phyloP scores from a whole-genome alignment of 2,329 filamentous ascomycete genomes.

The Anthostomella pinea region DNA sequence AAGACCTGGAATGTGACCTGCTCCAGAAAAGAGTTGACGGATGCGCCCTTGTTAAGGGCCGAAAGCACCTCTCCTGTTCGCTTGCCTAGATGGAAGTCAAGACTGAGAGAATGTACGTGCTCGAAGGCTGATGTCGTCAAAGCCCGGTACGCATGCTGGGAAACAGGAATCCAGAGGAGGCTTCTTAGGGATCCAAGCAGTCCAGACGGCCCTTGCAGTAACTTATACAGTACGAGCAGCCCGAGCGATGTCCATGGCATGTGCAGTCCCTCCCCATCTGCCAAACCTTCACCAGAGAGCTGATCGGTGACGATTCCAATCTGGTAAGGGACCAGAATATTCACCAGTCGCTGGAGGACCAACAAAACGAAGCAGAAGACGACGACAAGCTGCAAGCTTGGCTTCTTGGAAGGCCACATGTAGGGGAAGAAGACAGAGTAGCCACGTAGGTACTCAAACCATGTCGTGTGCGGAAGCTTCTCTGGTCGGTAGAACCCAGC shows the following conservation, averaged over 20 bases:
- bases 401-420: slow-evolving; percentile 84
- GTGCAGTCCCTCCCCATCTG: slow-evolving; percentile 42
- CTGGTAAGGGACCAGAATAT: slow-evolving; percentile 80
- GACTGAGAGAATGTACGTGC: slow-evolving; percentile 90
- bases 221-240: slow-evolving; percentile 73
- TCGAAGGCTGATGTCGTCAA: slow-evolving; percentile 94
- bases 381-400: slow-evolving; percentile 72
- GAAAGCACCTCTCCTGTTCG: slow-evolving; percentile 95
- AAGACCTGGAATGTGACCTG: slow-evolving; percentile 94
- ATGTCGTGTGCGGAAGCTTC: slow-evolving; percentile 81
- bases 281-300: slow-evolving; percentile 51
- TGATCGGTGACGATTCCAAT: slow-evolving; percentile 76
- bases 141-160: slow-evolving; percentile 93
- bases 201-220: slow-evolving; percentile 86
- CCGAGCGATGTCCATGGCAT: slow-evolving; percentile 74
- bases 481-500: slow-evolving; percentile 87
- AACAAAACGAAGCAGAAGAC: slow-evolving; percentile 80
- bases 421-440: slow-evolving; percentile 96
- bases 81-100: slow-evolving; percentile 96
- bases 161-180: slow-evolving; percentile 91
- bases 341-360: slow-evolving; percentile 76
- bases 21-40: slow-evolving; percentile 95
- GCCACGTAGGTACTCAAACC: slow-evolving; percentile 93
- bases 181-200: slow-evolving; percentile 79
- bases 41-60: slow-evolving; percentile 90